A percentile compares a stretch with the other conserved stretches of the same genome.
phyloP scores from a whole-genome alignment of 495 filamentous ascomycete genomes.

The Parachaetomium inaequale region DNA sequence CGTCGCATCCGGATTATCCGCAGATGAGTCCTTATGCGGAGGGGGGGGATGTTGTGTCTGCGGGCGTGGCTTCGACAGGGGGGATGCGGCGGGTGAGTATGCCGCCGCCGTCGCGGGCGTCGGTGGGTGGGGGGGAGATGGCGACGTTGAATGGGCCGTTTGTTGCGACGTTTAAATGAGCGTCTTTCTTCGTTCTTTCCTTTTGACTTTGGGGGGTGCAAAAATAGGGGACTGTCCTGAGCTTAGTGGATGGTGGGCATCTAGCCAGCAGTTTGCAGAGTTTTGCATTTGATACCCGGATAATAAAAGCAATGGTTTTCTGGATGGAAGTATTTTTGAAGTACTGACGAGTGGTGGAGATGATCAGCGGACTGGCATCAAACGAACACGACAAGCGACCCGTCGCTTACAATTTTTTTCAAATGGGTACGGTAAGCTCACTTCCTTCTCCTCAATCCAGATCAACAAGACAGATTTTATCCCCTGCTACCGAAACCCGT shows the following conservation, averaged over 20 bases:
- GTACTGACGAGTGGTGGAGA: too few relatives aligned
- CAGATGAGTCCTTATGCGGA: constrained; percentile 20
- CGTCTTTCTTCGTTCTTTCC: not conserved
- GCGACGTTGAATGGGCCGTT: constrained; percentile 16
- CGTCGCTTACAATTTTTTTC: too few relatives aligned
- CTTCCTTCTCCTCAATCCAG: not conserved
- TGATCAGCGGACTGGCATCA: too few relatives aligned
- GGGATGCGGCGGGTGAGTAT: not conserved
- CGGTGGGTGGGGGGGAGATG: not conserved
- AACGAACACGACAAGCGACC: too few relatives aligned
- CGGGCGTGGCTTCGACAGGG: not conserved
- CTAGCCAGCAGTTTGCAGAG: not conserved
- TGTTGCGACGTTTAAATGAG: constrained; percentile 1
- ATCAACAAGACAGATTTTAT: not conserved
- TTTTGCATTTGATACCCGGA: constrained; percentile 6
- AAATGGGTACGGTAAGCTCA: too few relatives aligned
- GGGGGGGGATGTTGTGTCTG: not conserved
- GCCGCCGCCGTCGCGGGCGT: not conserved
- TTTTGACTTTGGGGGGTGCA: not conserved
- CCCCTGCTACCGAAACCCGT: not conserved
- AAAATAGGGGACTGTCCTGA: not conserved
- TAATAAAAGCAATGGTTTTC: not conserved
- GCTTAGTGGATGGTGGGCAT: too few relatives aligned
- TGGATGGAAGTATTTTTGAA: too few relatives aligned
- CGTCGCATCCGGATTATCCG: constrained; percentile 22